Evolutionary conservation across 495 filamentous ascomycete species (phyloP), one percentile per base, ranked within the genome.

Genomic region (Penicillium crystallinum): DNA sequence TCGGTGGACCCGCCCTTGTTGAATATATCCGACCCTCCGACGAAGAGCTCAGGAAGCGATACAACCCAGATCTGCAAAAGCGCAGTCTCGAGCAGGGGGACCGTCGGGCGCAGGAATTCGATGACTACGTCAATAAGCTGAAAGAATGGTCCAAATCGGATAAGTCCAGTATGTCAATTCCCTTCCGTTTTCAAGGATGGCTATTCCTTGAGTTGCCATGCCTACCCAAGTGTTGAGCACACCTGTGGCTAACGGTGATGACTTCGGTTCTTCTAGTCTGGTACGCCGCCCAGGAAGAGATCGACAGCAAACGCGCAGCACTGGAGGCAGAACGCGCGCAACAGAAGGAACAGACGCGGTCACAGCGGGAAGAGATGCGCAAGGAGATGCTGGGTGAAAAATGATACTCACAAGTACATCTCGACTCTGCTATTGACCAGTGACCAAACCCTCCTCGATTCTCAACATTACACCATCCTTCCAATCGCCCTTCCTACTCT

Each of bases 31-130:
- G 83, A 44, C 93, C 95, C 3, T 83, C 89, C 6, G 90, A 96
- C 57, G 93, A 96, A 66, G 91, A 97, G 70, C 77, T 97, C 8
- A 89, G 95, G 75, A 78, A 91, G 77, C 83, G 78, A 68, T 97
- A 96, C 75, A 97, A 91, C 66, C 91, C 92, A 1, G 93, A 97
- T 12, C 81, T 97, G 4, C 89, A 92, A 65, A 88, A 87, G 67
- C 81, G 85, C 57, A 89, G 87, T 46, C 70, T 91, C 1, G 89
- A 90, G 62, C 77, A 86, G 46, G 81, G 91, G 25, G 74, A 84
- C 39, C 79, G 83, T 56, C 79, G 77, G 47, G 81, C 90, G 56
- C 77, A 95, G 71, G 90, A 96, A 19, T 92, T 95, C 64, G 86
- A 95, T 59, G 81, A 91, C 49, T 97, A 95, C 61, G 84, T 97